phyloP scores from a whole-genome alignment of 2,329 filamentous ascomycete species.

The Colletotrichum tofieldiae region DNA sequence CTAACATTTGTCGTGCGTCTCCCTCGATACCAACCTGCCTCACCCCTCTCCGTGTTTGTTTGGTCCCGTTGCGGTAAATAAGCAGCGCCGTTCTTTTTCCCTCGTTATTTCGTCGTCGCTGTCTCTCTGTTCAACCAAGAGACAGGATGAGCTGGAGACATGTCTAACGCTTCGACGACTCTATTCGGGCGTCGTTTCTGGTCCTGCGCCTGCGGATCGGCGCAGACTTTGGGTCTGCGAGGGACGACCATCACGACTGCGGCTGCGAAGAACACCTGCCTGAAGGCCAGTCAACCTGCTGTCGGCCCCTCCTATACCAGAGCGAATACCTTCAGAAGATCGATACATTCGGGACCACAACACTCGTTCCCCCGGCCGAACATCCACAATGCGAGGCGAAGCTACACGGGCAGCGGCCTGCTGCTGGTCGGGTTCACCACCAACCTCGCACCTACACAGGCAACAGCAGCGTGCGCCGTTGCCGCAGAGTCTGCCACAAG shows the following conservation, averaged over 20 bases:
- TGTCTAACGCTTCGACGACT: constrained; percentile 55
- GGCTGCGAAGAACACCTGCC: constrained; percentile 15
- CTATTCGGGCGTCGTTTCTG: constrained; percentile 55
- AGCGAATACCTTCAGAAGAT: constrained; percentile 25
- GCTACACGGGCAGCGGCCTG: constrained; percentile 69
- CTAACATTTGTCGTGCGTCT: constrained; percentile 31
- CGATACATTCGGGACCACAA: constrained; percentile 27
- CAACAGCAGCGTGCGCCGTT: constrained; percentile 57
- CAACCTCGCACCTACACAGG: constrained; percentile 56
- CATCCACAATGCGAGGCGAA: constrained; percentile 60
- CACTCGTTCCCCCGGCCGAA: constrained; percentile 36
- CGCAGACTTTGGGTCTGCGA: constrained; percentile 40
- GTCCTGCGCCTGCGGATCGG: constrained; percentile 47
- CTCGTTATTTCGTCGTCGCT: not conserved
- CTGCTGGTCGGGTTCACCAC: constrained; percentile 64
- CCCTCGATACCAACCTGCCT: constrained; percentile 14
- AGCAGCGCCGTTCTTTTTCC: not conserved
- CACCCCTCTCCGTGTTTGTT: constrained; percentile 7
- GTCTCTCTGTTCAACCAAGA: constrained; percentile 40
- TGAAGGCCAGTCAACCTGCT: constrained; percentile 22
- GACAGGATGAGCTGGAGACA: constrained; percentile 56
- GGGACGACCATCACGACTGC: constrained; percentile 25
- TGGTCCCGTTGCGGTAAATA: constrained; percentile 23
- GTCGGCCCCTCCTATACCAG: constrained; percentile 9
- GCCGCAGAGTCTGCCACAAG: constrained; percentile 56